phyloP scores from a whole-genome alignment of 164 flowering plant genomes.

The Cinnamomum micranthum region DNA sequence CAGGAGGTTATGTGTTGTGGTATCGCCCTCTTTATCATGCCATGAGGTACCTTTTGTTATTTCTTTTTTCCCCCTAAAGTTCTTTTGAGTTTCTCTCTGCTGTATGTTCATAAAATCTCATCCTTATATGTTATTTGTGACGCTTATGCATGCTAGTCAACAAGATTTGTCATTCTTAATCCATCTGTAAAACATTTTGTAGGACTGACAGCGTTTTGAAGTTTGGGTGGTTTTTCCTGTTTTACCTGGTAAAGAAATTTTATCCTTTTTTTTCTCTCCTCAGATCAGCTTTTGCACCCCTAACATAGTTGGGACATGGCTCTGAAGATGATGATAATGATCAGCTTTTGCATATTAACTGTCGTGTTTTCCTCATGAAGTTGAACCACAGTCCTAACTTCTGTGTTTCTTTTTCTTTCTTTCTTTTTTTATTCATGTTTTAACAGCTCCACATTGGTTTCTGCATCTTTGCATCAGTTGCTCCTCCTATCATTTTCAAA shows the following conservation, averaged over 20 bases:
- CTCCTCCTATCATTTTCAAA: constrained; percentile 83
- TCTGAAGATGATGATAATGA: neutral
- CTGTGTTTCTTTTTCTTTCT: constrained; percentile 8
- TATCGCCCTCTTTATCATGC: constrained; percentile 98
- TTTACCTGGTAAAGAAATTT: constrained; percentile 45
- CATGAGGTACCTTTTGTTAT: constrained; percentile 55
- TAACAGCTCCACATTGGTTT: constrained; percentile 81
- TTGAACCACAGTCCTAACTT: constrained; percentile 1
- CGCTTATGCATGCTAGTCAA: neutral
- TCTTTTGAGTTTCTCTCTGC: neutral
- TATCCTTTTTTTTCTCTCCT: neutral
- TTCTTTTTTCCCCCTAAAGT: neutral
- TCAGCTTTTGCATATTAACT: neutral
- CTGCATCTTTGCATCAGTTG: constrained; percentile 79
- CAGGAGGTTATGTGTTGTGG: constrained; percentile 94
- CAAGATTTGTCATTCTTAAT: neutral
- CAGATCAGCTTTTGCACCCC: neutral
- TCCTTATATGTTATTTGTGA: neutral
- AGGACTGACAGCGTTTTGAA: constrained; percentile 95
- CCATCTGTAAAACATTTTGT: constrained; percentile 17
- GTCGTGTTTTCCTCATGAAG: neutral
- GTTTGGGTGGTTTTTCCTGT: constrained; percentile 83
- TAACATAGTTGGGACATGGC: too few relatives aligned
- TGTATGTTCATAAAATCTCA: too few relatives aligned
- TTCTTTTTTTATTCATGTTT: too few relatives aligned